Evolutionary conservation across 208 protist genomes (phyloP).

Genomic region (Naegleria lovaniensis): DNA sequence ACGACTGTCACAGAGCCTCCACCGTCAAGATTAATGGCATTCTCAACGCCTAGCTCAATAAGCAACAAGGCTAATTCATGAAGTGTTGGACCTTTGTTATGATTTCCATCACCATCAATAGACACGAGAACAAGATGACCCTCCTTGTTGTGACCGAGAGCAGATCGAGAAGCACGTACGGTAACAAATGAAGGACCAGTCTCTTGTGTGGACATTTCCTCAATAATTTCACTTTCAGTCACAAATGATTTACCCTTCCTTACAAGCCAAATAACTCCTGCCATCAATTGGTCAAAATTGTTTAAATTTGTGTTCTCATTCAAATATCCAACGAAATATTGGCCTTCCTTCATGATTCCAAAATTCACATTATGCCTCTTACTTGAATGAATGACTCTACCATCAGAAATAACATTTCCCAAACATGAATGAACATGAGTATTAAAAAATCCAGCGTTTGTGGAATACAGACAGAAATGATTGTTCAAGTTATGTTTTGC

Average conservation of each 20-base stretch:
- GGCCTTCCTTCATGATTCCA: not conserved
- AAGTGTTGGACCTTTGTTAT: slow-evolving; percentile 16
- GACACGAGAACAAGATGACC: slow-evolving; percentile 23
- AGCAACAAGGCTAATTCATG: slow-evolving; percentile 32
- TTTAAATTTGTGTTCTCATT: not conserved
- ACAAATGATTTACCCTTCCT: slow-evolving; percentile 25
- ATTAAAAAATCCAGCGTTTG: slow-evolving; percentile 34
- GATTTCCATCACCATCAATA: slow-evolving; percentile 32
- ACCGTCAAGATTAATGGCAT: slow-evolving; percentile 40
- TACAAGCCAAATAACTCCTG: slow-evolving; percentile 33
- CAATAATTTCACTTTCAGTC: not conserved
- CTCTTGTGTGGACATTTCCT: slow-evolving; percentile 1
- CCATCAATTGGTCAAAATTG: slow-evolving; percentile 18
- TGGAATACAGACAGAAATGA: not conserved
- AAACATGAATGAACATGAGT: slow-evolving; percentile 5
- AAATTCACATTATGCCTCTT: slow-evolving; percentile 13
- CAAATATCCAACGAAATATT: slow-evolving; percentile 26
- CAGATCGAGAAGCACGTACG: not conserved
- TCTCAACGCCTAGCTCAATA: slow-evolving; percentile 21
- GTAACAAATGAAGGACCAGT: slow-evolving; percentile 1
- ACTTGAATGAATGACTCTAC: not conserved
- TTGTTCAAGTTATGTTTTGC: not conserved
- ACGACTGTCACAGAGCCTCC: slow-evolving; percentile 33
- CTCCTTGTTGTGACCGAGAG: slow-evolving; percentile 28
- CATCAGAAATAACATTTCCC: slow-evolving; percentile 23